These are phyloP conservation scores for Claviceps humidiphila DNA, from an alignment of 2,329 filamentous ascomycete species.

Conservation along the genomic window DNA sequence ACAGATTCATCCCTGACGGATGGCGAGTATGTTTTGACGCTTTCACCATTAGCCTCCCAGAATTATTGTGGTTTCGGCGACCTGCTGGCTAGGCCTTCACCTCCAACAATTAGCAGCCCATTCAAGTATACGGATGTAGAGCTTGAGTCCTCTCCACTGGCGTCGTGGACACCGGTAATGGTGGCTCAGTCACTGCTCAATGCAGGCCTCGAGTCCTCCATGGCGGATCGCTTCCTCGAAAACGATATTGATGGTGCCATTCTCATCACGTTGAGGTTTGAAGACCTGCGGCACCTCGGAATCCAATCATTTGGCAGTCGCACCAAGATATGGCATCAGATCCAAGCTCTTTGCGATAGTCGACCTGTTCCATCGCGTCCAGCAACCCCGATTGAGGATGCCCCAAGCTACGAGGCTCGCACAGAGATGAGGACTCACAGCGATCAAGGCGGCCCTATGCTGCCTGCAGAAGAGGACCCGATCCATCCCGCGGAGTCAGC, in stretches of 20 bases:
- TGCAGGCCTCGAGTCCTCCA: slow-evolving; percentile 60
- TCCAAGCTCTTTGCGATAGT: slow-evolving; percentile 52
- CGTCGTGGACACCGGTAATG: slow-evolving; percentile 59
- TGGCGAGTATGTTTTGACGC: slow-evolving; percentile 43
- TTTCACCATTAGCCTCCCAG: slow-evolving; percentile 64
- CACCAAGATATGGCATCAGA: slow-evolving; percentile 68
- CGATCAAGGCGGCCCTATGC: slow-evolving; percentile 15
- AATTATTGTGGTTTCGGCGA: slow-evolving; percentile 27
- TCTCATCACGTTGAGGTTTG: slow-evolving; percentile 80
- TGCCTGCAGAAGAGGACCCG: slow-evolving; percentile 43
- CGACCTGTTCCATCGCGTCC: slow-evolving; percentile 36
- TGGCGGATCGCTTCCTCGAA: slow-evolving; percentile 73
- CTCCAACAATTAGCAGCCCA: slow-evolving; percentile 30
- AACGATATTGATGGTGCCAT: slow-evolving; percentile 89
- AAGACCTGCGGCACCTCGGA: slow-evolving; percentile 70
- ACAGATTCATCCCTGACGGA: slow-evolving; percentile 30
- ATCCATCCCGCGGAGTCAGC: slow-evolving; percentile 73
- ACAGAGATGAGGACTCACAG: slow-evolving; percentile 30
- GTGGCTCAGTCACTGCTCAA: slow-evolving; percentile 80
- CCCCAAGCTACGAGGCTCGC: slow-evolving; percentile 35
- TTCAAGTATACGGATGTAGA: slow-evolving; percentile 44
- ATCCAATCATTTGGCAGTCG: slow-evolving; percentile 73
- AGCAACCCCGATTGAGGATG: slow-evolving; percentile 49
- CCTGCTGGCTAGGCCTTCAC: slow-evolving; percentile 12
- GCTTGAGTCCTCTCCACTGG: slow-evolving; percentile 46